Evolutionary conservation across 2,329 filamentous ascomycete species (phyloP), one percentile per base, ranked within the genome.

Genomic region (Scytalidium sp.): DNA sequence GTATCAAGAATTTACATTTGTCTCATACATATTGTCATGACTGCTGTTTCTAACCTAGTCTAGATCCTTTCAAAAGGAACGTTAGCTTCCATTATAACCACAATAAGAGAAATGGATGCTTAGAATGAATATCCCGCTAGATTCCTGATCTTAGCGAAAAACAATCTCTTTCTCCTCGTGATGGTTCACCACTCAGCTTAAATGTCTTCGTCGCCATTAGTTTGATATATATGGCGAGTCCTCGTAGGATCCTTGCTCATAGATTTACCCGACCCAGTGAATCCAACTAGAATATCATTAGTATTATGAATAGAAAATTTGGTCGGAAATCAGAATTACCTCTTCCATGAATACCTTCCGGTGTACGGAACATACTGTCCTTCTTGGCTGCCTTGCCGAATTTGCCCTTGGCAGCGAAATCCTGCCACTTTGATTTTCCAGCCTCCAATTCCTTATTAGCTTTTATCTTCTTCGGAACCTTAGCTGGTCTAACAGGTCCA

Each of bases 351-450:
- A 94, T 80, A 53, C 90, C 86, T 25, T 96, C 91, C 0, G 91
- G 90, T 2, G 92, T 97, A 43, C 92, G 85, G 68, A 97, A 97
- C 92, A 97, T 97, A 76, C 90, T 96, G 44, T 96, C 90, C 72
- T 96, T 96, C 74, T 93, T 93, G 20, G 67, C 68, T 40, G 72
- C 58, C 67, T 86, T 87, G 56, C 76, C 81, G 56, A 83, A 75
- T 65, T 90, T 92, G 43, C 78, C 80, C 68, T 95, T 96, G 63
- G 79, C 77, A 57, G 84, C 88, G 69, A 96, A 99, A 56, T 95
- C 89, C 66, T 97, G 88, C 94, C 94, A 99, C 66, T 94, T 96
- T 64, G 74, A 88, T 75, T 96, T 96, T 64, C 88, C 87, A 55
- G 85, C 88, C 73, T 97, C 93, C 20, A 97, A 79, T 66, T 95